Evolutionary conservation across 331 rosid species (phyloP).

Genomic region (Rhamnella rubrinervis): DNA sequence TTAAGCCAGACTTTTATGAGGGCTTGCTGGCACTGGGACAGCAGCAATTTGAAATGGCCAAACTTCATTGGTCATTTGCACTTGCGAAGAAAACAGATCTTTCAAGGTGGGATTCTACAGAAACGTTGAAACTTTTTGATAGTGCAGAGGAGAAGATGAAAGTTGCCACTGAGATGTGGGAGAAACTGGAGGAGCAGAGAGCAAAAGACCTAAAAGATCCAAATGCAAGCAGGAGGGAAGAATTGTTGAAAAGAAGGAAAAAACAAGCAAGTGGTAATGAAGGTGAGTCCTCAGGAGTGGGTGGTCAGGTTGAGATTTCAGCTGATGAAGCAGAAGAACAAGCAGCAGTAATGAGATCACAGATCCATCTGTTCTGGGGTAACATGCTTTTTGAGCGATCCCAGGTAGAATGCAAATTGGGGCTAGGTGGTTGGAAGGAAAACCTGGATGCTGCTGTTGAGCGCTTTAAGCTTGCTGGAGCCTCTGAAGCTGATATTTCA

Average conservation of each 20-base stretch:
- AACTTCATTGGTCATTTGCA: slow-evolving; percentile 96
- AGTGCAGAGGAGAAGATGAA: slow-evolving; percentile 95
- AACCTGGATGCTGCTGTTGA: slow-evolving; percentile 74
- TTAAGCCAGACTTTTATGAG: slow-evolving; percentile 93
- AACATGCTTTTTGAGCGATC: slow-evolving; percentile 93
- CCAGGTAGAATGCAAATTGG: slow-evolving; percentile 82
- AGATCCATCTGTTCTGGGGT: slow-evolving; percentile 94
- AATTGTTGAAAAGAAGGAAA: slow-evolving; percentile 63
- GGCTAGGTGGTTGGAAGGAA: slow-evolving; percentile 66
- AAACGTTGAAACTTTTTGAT: slow-evolving; percentile 70
- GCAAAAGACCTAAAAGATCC: slow-evolving; percentile 84
- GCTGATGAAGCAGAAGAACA: slow-evolving; percentile 81
- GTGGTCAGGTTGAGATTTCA: slow-evolving; percentile 56
- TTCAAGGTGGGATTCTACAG: slow-evolving; percentile 66
- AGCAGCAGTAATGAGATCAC: slow-evolving; percentile 84
- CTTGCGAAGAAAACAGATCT: slow-evolving; percentile 86
- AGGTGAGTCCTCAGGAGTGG: slow-evolving; percentile 54
- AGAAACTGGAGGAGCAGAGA: slow-evolving; percentile 88
- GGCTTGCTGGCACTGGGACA: slow-evolving; percentile 93
- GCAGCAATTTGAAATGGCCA: slow-evolving; percentile 98
- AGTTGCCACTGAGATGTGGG: slow-evolving; percentile 97
- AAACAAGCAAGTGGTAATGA: slow-evolving; percentile 55
- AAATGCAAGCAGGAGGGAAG: slow-evolving; percentile 77
- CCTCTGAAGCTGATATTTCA: slow-evolving; percentile 71
- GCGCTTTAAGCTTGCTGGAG: slow-evolving; percentile 93